Evolutionary conservation across 2,329 filamentous ascomycete genomes (phyloP), one percentile per base, ranked within the genome.

Genomic region (Fusarium odoratissimum): DNA sequence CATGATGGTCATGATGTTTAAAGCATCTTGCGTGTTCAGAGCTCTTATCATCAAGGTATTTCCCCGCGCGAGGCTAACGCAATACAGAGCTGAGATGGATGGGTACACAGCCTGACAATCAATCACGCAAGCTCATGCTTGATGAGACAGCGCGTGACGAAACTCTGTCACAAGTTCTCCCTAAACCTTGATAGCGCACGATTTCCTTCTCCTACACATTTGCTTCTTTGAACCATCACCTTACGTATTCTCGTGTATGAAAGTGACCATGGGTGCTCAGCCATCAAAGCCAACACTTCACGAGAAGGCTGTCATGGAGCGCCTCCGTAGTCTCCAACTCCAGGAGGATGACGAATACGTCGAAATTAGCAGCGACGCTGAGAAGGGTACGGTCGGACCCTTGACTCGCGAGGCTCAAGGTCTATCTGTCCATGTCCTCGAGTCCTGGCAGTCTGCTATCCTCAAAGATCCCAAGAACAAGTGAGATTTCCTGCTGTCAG

Each of bases 391-490:
- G 13, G 19, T 57, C 23, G 69, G 52, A 10, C 57, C 59, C 12
- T 42, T 73, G 25, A 49, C 66, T 21, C 76, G 75, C 14, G 69
- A 81, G 44, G 81, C 84, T 4, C 82, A 87, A 76, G 80, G 81
- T 60, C 83, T 94, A 7, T 87, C 87, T 3, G 79, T 90, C 17
- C 78, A 84, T 17, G 80, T 86, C 9, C 83, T 90, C 16, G 81
- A 85, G 64, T 79, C 86, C 52, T 92, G 91, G 90, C 89, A 92
- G 81, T 84, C 86, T 54, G 83, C 87, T 73, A 82, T 93, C 38
- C 84, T 93, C 69, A 82, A 87, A 51, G 90, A 93, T 77, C 88
- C 91, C 23, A 90, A 90, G 83, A 91, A 87, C 84, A 90, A 88
- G 91, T 91, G 71, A 73, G 78, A 40, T 33, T 30, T 31, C 14